Conservation (phyloP, 441 rosid genomes). For the Pelargonium citronellum region DNA sequence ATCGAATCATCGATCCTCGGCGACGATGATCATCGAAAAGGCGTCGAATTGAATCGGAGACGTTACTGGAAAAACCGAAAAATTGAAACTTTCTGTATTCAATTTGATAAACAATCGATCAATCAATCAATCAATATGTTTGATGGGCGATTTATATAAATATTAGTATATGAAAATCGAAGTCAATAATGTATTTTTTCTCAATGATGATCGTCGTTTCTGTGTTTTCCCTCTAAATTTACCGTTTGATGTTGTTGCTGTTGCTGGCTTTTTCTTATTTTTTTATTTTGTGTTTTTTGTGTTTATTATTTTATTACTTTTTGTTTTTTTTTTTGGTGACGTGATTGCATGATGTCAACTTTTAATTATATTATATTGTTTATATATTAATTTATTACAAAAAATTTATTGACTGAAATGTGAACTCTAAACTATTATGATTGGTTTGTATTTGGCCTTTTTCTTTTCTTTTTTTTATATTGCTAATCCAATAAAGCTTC, state of each 20-base stretch:
- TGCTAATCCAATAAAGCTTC: too few relatives aligned
- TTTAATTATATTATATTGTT: too few relatives aligned
- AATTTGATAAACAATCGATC: neutral
- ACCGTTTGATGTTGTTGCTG: conserved; percentile 8
- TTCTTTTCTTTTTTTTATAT: too few relatives aligned
- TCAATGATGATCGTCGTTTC: neutral
- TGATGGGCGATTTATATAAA: neutral
- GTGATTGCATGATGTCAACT: too few relatives aligned
- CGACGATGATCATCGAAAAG: conserved; percentile 14
- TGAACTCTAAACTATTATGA: too few relatives aligned
- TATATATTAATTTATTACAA: too few relatives aligned
- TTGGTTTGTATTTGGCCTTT: too few relatives aligned
- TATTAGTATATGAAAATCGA: neutral
- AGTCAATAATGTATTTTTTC: neutral
- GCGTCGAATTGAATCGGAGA: neutral
- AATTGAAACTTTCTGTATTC: neutral
- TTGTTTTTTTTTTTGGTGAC: neutral
- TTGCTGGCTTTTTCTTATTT: neutral
- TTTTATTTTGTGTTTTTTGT: neutral
- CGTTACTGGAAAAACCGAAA: neutral
- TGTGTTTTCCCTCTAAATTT: conserved; percentile 5
- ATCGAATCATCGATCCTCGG: neutral
- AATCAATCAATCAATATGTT: neutral
- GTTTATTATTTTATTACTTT: neutral
- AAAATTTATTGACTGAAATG: too few relatives aligned